Percentiles rank a stretch among this genome's conserved stretches.
Evolutionary conservation across 139 green algal genomes (phyloP).

Genomic region (Chlamydomonas asymmetrica): DNA sequence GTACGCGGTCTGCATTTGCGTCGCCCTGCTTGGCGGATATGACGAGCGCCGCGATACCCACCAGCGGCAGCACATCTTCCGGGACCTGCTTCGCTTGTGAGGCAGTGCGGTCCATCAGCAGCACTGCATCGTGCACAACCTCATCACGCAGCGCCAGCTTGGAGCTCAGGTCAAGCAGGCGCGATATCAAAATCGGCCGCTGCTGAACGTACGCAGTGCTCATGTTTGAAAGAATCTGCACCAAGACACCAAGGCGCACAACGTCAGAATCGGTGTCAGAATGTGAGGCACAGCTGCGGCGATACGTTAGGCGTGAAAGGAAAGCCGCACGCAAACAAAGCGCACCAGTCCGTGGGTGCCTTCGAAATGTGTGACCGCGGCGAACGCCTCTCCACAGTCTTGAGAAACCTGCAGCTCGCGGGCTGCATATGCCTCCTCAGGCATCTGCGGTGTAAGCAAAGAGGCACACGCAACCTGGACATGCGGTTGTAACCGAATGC

Average conservation of each 20-base stretch:
- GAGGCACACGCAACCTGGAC: too few relatives aligned
- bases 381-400: conserved; percentile 54
- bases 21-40: conserved; percentile 48
- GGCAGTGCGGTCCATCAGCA: conserved; percentile 71
- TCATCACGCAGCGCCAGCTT: conserved; percentile 38
- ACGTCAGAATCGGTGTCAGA: too few relatives aligned
- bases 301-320: neutral
- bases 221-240: conserved; percentile 83
- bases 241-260: too few relatives aligned
- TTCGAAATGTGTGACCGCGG: conserved; percentile 70
- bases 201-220: conserved; percentile 62
- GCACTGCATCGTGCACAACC: conserved; percentile 69
- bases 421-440: conserved; percentile 13
- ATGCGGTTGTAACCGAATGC: too few relatives aligned
- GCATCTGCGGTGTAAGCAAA: conserved; percentile 23
- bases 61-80: conserved; percentile 54
- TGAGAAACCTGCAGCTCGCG: conserved; percentile 30
- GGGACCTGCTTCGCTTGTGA: conserved; percentile 48
- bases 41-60: conserved; percentile 49
- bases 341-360: conserved; percentile 61
- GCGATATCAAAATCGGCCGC: conserved; percentile 54
- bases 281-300: too few relatives aligned
- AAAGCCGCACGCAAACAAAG: conserved; percentile 52
- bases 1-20: conserved; percentile 12
- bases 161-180: conserved; percentile 43